These are phyloP conservation scores for Teratosphaeria pseudoeucalypti DNA, from an alignment of 2,329 filamentous ascomycete genomes.

Conservation along the genomic window DNA sequence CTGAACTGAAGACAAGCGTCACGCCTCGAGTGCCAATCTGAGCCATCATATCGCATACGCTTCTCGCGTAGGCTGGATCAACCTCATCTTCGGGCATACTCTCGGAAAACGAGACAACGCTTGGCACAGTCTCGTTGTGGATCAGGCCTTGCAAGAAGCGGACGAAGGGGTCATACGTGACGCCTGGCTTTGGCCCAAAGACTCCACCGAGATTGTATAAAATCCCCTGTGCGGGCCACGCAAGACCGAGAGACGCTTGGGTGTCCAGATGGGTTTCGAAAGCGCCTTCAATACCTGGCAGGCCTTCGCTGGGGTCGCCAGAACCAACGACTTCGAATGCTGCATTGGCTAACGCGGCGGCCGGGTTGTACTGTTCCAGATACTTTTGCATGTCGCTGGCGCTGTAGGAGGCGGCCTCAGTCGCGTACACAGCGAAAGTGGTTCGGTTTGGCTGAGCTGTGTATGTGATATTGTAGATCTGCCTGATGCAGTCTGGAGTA, in stretches of 20 bases:
- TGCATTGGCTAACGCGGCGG: constrained; percentile 10
- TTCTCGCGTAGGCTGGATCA: constrained; percentile 41
- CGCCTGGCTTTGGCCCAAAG: constrained; percentile 11
- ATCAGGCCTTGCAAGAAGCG: constrained; percentile 15
- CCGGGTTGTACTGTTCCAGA: constrained; percentile 11
- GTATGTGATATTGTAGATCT: constrained; percentile 16
- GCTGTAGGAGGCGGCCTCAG: constrained; percentile 14
- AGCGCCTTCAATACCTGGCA: constrained; percentile 9
- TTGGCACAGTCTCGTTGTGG: constrained; percentile 13
- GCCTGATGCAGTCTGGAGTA: constrained; percentile 12
- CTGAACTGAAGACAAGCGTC: constrained; percentile 50
- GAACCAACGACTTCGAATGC: constrained; percentile 10
- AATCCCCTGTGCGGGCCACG: constrained; percentile 12
- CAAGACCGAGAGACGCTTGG: constrained; percentile 11
- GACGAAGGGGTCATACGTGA: constrained; percentile 16
- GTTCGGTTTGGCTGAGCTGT: constrained; percentile 13
- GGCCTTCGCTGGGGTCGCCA: constrained; percentile 7
- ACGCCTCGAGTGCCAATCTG: constrained; percentile 56
- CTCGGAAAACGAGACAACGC: constrained; percentile 15
- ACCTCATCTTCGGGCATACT: constrained; percentile 11
- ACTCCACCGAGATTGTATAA: constrained; percentile 19
- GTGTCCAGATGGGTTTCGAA: constrained; percentile 17
- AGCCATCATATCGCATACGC: constrained; percentile 53
- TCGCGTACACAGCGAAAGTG: constrained; percentile 17
- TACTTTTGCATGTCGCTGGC: constrained; percentile 10